Conservation (phyloP, 306 rosid species). For the Macrotyloma uniflorum region DNA sequence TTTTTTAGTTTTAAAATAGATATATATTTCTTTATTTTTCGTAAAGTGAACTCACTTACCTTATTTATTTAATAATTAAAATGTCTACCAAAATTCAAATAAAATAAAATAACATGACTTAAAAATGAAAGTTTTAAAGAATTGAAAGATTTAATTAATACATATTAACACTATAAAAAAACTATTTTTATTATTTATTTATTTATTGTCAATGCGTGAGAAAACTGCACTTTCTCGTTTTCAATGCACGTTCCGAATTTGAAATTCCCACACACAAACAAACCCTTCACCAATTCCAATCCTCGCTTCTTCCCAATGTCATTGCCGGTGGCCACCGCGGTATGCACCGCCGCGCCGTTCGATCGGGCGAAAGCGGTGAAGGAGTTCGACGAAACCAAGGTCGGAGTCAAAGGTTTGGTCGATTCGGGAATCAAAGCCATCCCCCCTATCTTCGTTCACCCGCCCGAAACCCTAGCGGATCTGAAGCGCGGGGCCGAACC, state of each 20-base stretch:
- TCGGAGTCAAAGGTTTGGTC: slow-evolving; percentile 72
- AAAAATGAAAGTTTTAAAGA: too few relatives aligned
- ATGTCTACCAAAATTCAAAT: too few relatives aligned
- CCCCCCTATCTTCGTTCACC: slow-evolving; percentile 62
- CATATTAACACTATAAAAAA: too few relatives aligned
- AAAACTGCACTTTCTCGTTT: neutral
- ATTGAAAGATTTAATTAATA: too few relatives aligned
- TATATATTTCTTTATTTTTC: too few relatives aligned
- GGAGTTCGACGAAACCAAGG: slow-evolving; percentile 59
- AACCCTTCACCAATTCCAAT: too few relatives aligned
- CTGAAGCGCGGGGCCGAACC: slow-evolving; percentile 26
- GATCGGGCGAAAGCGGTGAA: slow-evolving; percentile 58
- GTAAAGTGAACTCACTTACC: too few relatives aligned
- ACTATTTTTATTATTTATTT: too few relatives aligned
- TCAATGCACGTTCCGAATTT: neutral
- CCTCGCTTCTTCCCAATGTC: neutral
- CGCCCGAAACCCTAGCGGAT: slow-evolving; percentile 53
- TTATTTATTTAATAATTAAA: too few relatives aligned
- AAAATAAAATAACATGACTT: too few relatives aligned
- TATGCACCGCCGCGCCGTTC: slow-evolving; percentile 19
- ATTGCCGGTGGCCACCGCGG: neutral
- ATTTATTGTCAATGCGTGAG: neutral
- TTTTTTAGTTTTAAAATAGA: too few relatives aligned
- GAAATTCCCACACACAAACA: neutral
- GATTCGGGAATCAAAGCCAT: slow-evolving; percentile 62